These are phyloP conservation scores for Parietichytrium sp. DNA, from an alignment of 108 stramenopile genomes.

Conservation along the genomic window DNA sequence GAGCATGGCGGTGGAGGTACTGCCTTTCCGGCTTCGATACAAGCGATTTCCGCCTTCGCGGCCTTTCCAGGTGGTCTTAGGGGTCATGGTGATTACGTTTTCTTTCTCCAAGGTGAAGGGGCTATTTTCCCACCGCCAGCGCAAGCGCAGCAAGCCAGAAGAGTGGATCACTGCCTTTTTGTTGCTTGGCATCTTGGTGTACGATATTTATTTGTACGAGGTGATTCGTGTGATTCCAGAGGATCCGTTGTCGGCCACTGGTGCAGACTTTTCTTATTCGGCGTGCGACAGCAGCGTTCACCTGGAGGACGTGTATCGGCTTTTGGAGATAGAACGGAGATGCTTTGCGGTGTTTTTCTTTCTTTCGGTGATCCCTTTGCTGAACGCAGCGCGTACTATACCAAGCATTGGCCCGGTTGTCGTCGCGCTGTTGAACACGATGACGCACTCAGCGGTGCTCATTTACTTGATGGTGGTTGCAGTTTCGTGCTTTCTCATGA, in stretches of 20 bases:
- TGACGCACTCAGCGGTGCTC: conserved; percentile 18
- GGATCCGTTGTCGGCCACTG: background rate
- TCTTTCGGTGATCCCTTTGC: background rate
- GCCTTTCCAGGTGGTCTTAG: background rate
- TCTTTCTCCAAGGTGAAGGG: background rate
- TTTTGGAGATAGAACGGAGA: background rate
- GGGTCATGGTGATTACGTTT: background rate
- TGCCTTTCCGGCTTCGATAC: conserved; percentile 16
- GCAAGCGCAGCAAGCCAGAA: background rate
- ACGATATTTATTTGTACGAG: conserved; percentile 9
- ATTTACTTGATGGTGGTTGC: background rate
- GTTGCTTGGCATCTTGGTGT: background rate
- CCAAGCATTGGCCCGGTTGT: conserved; percentile 30
- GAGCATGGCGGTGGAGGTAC: background rate
- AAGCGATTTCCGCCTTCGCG: conserved; percentile 14
- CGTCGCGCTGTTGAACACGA: conserved; percentile 34
- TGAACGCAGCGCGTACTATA: conserved; percentile 22
- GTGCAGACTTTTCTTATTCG: too few relatives aligned
- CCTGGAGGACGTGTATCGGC: too few relatives aligned
- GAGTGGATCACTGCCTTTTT: conserved; percentile 13
- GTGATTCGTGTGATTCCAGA: background rate
- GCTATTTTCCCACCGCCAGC: background rate
- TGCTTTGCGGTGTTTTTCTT: conserved; percentile 22
- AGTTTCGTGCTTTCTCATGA: conserved; percentile 18
- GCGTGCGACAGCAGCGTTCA: too few relatives aligned